A percentile compares a stretch with the other conserved stretches of the same genome.
Conservation (phyloP, 345 rosid genomes). For the Abelmoschus esculentus region DNA sequence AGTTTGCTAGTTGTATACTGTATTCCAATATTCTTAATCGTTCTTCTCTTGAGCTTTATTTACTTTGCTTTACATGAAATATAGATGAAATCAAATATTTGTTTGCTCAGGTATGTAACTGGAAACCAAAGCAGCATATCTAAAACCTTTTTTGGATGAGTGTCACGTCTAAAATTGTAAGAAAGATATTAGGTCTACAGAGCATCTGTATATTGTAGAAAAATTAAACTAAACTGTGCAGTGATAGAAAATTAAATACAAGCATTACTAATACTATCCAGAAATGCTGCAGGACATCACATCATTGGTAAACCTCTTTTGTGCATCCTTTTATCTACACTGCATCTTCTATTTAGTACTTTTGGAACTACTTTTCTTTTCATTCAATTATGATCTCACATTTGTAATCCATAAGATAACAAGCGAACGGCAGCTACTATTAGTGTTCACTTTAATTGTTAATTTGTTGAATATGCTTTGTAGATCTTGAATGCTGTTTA, state of each 20-base stretch:
- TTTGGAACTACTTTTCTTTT: neutral
- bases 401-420: neutral
- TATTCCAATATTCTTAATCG: neutral
- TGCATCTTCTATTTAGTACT: neutral
- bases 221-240: neutral
- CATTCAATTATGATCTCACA: neutral
- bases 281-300: neutral
- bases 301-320: neutral
- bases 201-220: neutral
- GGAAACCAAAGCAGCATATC: constrained; percentile 10
- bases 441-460: too few species aligned
- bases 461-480: neutral
- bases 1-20: constrained; percentile 2
- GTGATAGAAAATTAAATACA: neutral
- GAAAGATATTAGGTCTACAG: neutral
- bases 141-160: neutral
- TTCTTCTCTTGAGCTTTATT: neutral
- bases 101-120: neutral
- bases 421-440: neutral
- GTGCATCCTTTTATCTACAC: neutral
- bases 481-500: neutral
- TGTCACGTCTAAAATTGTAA: neutral
- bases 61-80: neutral
- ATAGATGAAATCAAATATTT: neutral
- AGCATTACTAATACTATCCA: neutral